Conservation (phyloP, 2,329 filamentous ascomycete species). For the Colletotrichum phormii region DNA sequence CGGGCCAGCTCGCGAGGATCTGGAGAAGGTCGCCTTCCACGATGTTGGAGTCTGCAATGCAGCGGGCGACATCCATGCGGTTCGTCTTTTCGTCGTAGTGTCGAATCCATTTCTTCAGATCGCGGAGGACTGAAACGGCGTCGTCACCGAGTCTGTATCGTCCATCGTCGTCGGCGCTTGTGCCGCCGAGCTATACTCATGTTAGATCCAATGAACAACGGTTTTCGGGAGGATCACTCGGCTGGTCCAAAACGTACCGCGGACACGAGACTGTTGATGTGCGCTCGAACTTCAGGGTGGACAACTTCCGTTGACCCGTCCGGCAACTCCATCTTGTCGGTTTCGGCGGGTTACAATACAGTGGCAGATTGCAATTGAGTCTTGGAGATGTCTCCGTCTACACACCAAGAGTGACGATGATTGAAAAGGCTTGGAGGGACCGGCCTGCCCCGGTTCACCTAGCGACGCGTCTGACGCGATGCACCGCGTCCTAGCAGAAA, state of each 20-base stretch:
- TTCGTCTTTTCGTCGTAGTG: slow-evolving; percentile 94
- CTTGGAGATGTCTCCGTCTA: slow-evolving; percentile 18
- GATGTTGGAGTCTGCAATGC: slow-evolving; percentile 91
- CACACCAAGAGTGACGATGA: background rate
- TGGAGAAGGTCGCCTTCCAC: slow-evolving; percentile 89
- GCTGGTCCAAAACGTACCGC: slow-evolving; percentile 71
- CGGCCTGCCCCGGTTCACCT: background rate
- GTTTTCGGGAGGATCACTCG: background rate
- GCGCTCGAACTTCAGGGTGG: slow-evolving; percentile 91
- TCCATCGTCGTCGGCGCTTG: slow-evolving; percentile 81
- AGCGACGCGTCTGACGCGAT: slow-evolving; percentile 31
- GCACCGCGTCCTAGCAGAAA: slow-evolving; percentile 17
- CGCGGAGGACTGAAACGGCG: slow-evolving; percentile 89
- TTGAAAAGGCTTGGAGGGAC: slow-evolving; percentile 7
- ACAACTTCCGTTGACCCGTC: slow-evolving; percentile 72
- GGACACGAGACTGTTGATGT: slow-evolving; percentile 93
- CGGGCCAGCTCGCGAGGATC: slow-evolving; percentile 86
- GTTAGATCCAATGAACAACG: slow-evolving; percentile 15
- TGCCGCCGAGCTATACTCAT: slow-evolving; percentile 81
- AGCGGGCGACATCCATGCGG: slow-evolving; percentile 93
- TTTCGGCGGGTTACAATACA: background rate
- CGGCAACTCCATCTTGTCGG: slow-evolving; percentile 63
- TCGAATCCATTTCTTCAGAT: slow-evolving; percentile 94
- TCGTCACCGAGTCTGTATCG: slow-evolving; percentile 93
- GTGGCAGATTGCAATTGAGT: background rate